A percentile compares a stretch with the other conserved stretches of the same genome.
phyloP scores from a whole-genome alignment of 805 yeast species.

The Wickerhamia fluorescens region DNA sequence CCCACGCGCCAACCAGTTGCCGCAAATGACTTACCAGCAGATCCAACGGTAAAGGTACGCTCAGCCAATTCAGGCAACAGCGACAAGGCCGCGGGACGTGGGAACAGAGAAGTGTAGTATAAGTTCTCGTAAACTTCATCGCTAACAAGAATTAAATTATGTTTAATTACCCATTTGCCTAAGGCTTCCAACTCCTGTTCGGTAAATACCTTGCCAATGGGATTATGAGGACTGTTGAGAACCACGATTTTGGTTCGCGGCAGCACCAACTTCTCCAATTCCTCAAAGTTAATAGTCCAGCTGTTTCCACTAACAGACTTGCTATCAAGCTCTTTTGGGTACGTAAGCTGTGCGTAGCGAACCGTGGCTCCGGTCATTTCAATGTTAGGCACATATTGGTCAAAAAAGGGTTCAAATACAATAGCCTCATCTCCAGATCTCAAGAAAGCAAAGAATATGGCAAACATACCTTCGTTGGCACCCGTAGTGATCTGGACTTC shows the following conservation, averaged over 20 bases:
- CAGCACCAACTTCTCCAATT: slow-evolving; percentile 64
- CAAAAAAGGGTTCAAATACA: slow-evolving; percentile 95
- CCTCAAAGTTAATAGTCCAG: slow-evolving; percentile 80
- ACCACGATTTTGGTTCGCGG: slow-evolving; percentile 79
- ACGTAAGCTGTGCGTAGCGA: slow-evolving; percentile 77
- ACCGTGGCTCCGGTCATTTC: slow-evolving; percentile 91
- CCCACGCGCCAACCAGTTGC: slow-evolving; percentile 99
- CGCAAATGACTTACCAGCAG: slow-evolving; percentile 98
- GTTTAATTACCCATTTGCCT: slow-evolving; percentile 77
- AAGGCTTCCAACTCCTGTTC: slow-evolving; percentile 65
- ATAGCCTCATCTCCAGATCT: slow-evolving; percentile 90
- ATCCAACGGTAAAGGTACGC: slow-evolving; percentile 84
- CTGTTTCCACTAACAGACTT: slow-evolving; percentile 72
- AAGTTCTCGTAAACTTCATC: slow-evolving; percentile 96
- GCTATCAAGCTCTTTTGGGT: slow-evolving; percentile 63
- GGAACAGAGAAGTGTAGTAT: slow-evolving; percentile 60
- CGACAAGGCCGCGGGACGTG: slow-evolving; percentile 75
- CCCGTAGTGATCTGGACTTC: slow-evolving; percentile 88
- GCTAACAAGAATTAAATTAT: slow-evolving; percentile 75
- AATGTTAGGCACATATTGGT: slow-evolving; percentile 91
- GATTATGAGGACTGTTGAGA: slow-evolving; percentile 92
- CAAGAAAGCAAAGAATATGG: slow-evolving; percentile 78
- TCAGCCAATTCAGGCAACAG: slow-evolving; percentile 62
- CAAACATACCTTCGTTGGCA: slow-evolving; percentile 91
- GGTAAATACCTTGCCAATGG: slow-evolving; percentile 85